phyloP scores from a whole-genome alignment of 768 basidiomycete genomes.

The Pulveroboletus sp. region DNA sequence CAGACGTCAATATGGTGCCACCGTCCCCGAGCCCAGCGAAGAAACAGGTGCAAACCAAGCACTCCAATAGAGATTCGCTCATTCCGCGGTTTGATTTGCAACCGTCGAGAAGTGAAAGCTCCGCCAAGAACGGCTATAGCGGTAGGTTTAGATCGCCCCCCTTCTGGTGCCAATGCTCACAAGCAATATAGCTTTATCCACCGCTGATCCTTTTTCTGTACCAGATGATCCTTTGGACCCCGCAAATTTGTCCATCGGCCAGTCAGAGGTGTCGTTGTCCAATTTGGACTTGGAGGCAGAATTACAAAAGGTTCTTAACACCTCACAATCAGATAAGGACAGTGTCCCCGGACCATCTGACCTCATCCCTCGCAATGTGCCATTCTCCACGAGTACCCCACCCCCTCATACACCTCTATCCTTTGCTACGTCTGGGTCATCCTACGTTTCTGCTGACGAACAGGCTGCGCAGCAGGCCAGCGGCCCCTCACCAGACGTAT shows the following conservation, averaged over 20 bases:
- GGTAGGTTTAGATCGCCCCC: conserved; percentile 13
- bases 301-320: conserved; percentile 21
- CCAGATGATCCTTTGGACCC: conserved; percentile 29
- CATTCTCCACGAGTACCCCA: conserved; percentile 29
- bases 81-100: conserved; percentile 34
- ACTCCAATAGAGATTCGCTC: conserved; percentile 27
- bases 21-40: conserved; percentile 48
- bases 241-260: conserved; percentile 33
- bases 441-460: conserved; percentile 11
- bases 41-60: conserved; percentile 13
- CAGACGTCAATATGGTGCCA: conserved; percentile 43
- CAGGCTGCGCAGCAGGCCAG: conserved; percentile 7
- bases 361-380: conserved; percentile 18
- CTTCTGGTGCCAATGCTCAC: not conserved
- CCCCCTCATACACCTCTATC: conserved; percentile 20
- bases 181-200: conserved; percentile 8
- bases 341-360: conserved; percentile 23
- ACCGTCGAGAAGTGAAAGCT: conserved; percentile 16
- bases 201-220: conserved; percentile 20
- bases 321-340: conserved; percentile 9
- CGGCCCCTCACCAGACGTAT: not conserved
- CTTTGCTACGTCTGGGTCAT: conserved; percentile 19
- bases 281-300: conserved; percentile 33
- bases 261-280: conserved; percentile 35
- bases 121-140: conserved; percentile 14